A percentile compares a stretch with the other conserved stretches of the same genome.
These are phyloP conservation scores for Fraxinus baroniana DNA, from an alignment of 305 asterid species.

Conservation along the genomic window DNA sequence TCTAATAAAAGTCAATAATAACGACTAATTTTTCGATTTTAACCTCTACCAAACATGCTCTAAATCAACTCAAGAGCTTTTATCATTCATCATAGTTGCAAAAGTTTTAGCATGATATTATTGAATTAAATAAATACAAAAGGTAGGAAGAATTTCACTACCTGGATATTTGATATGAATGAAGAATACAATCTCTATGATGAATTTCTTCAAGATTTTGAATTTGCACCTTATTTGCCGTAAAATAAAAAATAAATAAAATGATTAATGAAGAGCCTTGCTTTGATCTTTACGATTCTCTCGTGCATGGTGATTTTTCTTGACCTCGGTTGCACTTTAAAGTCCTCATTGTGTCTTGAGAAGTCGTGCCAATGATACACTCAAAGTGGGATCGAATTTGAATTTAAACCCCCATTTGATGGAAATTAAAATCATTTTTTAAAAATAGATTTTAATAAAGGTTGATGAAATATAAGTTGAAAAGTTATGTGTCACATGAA, in stretches of 20 bases:
- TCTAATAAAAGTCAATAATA: no score
- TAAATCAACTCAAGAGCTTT: no score
- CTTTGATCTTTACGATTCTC: background rate
- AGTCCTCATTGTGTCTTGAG: background rate
- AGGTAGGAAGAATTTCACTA: background rate
- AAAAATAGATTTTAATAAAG: no score
- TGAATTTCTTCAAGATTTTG: background rate
- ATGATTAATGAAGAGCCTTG: background rate
- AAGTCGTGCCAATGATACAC: background rate
- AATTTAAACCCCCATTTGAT: no score
- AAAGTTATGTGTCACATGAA: no score
- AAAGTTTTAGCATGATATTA: background rate
- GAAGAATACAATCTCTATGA: background rate
- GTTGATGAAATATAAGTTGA: no score
- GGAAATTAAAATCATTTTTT: no score
- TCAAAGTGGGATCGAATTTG: background rate
- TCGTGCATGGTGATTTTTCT: background rate
- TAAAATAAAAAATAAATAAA: no score
- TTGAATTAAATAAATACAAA: background rate
- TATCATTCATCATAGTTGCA: no score
- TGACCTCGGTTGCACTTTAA: background rate
- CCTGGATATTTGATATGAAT: background rate
- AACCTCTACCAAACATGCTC: no score
- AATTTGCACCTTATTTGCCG: background rate
- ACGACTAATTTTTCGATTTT: no score